Evolutionary conservation across 169 alveolate genomes (phyloP).

Genomic region (Plasmodium inui): DNA sequence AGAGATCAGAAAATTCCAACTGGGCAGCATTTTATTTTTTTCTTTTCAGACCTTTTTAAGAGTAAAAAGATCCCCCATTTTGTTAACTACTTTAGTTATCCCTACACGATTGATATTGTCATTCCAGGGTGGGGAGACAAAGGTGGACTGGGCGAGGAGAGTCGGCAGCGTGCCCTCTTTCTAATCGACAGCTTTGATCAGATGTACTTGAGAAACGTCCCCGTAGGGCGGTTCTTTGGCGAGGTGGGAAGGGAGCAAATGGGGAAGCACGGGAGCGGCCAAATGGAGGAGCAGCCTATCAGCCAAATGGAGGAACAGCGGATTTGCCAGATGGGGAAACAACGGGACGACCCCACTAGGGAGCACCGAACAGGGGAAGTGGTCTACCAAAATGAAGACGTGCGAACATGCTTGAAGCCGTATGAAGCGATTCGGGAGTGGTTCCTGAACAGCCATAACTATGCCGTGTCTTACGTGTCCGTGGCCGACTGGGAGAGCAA

Average conservation of each 20-base stretch:
- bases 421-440: conserved; percentile 65
- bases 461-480: conserved; percentile 35
- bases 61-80: conserved; percentile 38
- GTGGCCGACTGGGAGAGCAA: conserved; percentile 14
- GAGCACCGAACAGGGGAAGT: background rate
- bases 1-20: background rate
- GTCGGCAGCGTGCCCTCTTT: conserved; percentile 29
- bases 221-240: conserved; percentile 5
- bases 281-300: background rate
- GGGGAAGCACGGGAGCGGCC: background rate
- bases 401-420: conserved; percentile 28
- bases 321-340: background rate
- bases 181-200: conserved; percentile 26
- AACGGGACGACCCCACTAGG: background rate
- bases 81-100: conserved; percentile 29
- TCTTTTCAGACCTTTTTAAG: conserved; percentile 57
- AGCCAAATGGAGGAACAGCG: background rate
- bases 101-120: conserved; percentile 44
- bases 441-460: conserved; percentile 16
- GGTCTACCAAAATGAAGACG: background rate
- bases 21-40: conserved; percentile 28
- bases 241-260: background rate
- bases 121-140: background rate
- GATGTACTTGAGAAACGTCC: conserved; percentile 26
- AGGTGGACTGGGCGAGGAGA: background rate